Conservation (phyloP, 768 basidiomycete genomes). For the Russula abietina region DNA sequence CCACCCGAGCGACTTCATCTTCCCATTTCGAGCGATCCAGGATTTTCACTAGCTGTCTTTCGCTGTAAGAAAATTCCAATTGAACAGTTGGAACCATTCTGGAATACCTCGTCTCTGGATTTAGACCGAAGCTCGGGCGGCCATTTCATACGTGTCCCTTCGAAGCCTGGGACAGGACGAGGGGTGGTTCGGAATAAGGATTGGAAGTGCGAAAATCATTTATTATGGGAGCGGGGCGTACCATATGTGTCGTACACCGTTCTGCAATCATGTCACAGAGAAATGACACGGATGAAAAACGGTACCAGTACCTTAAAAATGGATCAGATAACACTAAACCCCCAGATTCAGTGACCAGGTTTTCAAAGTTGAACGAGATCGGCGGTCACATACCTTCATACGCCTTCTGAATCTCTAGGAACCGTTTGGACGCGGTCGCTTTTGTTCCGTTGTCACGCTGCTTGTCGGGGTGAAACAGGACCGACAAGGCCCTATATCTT, state of each 20-base stretch:
- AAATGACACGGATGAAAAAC: conserved; percentile 25
- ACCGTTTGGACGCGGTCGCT: conserved; percentile 56
- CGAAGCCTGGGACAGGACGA: conserved; percentile 29
- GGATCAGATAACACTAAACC: conserved; percentile 25
- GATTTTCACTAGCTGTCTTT: conserved; percentile 40
- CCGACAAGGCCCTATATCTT: conserved; percentile 61
- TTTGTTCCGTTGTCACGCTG: conserved; percentile 54
- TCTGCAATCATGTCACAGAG: conserved; percentile 15
- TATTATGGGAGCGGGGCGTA: neutral
- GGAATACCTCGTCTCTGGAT: conserved; percentile 43
- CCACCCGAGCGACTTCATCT: conserved; percentile 35
- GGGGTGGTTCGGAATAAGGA: neutral
- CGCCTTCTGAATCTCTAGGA: conserved; percentile 74
- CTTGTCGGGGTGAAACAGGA: conserved; percentile 83
- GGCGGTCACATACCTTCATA: conserved; percentile 55
- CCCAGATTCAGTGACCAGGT: conserved; percentile 3
- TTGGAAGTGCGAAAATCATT: neutral
- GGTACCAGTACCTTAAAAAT: conserved; percentile 19
- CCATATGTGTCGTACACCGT: conserved; percentile 26
- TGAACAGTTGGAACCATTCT: neutral
- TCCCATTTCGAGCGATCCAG: conserved; percentile 38
- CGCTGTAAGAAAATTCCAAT: neutral
- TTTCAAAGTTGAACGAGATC: neutral
- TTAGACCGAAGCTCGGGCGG: conserved; percentile 40
- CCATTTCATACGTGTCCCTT: conserved; percentile 42